Conservation (phyloP, 192 early-diverging fungal genomes). For the Coemansia sp. region DNA sequence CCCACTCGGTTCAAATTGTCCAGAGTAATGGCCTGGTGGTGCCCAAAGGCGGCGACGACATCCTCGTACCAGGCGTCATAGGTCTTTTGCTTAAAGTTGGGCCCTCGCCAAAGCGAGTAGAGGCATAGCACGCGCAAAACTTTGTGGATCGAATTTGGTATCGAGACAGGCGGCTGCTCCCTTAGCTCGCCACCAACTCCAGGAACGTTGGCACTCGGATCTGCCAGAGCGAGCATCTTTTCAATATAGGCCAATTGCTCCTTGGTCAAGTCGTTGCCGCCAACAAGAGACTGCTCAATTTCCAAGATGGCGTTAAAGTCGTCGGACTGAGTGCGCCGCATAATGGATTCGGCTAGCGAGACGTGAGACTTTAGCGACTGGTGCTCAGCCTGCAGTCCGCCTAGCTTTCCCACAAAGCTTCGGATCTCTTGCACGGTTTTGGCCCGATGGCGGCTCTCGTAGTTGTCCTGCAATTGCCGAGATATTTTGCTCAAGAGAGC, state of each 20-base stretch:
- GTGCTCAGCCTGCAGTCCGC: constrained; percentile 81
- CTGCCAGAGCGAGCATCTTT: constrained; percentile 84
- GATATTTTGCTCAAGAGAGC: constrained; percentile 80
- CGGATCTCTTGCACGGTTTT: constrained; percentile 91
- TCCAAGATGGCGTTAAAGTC: constrained; percentile 85
- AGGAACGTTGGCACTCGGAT: constrained; percentile 68
- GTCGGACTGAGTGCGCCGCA: constrained; percentile 71
- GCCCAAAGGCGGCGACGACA: constrained; percentile 89
- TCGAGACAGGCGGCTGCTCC: constrained; percentile 19
- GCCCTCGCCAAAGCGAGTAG: constrained; percentile 78
- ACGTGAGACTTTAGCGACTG: constrained; percentile 66
- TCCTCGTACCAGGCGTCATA: constrained; percentile 84
- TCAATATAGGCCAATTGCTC: constrained; percentile 60
- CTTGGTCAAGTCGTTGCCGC: constrained; percentile 23
- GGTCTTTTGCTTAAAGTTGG: constrained; percentile 74
- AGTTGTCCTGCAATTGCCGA: constrained; percentile 79
- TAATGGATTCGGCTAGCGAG: constrained; percentile 76
- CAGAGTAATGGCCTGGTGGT: constrained; percentile 84
- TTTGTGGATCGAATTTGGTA: constrained; percentile 52
- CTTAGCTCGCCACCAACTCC: constrained; percentile 25
- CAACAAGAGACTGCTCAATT: constrained; percentile 73
- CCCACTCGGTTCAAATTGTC: constrained; percentile 72
- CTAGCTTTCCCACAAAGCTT: constrained; percentile 86
- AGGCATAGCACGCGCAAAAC: constrained; percentile 83
- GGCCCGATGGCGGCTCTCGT: constrained; percentile 87